Conservation (phyloP, 495 filamentous ascomycete species). For the Wilcoxina mikolae region DNA sequence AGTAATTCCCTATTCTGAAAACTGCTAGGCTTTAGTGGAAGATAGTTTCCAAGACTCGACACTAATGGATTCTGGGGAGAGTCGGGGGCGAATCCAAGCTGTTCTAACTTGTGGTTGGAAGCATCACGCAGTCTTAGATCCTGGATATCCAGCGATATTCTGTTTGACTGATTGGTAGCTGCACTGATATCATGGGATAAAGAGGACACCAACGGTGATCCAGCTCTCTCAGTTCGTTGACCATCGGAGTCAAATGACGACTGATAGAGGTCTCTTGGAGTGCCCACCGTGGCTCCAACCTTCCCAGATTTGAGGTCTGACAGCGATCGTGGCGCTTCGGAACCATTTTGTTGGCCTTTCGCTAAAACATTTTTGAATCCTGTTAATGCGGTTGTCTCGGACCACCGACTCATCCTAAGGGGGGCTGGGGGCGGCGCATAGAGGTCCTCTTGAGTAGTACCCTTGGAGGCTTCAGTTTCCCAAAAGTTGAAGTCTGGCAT, state of each 20-base stretch:
- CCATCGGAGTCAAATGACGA: conserved; percentile 17
- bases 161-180: conserved; percentile 26
- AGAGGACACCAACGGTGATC: conserved; percentile 21
- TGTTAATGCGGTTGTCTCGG: conserved; percentile 80
- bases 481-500: no score
- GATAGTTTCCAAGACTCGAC: conserved; percentile 24
- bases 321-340: conserved; percentile 22
- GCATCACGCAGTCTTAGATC: conserved; percentile 26
- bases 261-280: neutral
- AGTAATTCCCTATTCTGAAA: conserved; percentile 26
- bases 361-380: conserved; percentile 28
- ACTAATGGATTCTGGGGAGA: conserved; percentile 23
- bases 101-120: conserved; percentile 26
- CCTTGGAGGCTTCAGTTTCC: no score
- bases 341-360: conserved; percentile 19
- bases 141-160: conserved; percentile 26
- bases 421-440: no score
- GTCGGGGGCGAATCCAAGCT: conserved; percentile 15
- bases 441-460: no score
- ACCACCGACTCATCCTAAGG: conserved; percentile 97
- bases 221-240: conserved; percentile 13
- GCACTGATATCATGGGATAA: conserved; percentile 28
- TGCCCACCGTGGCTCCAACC: conserved; percentile 6
- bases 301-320: conserved; percentile 28
- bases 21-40: conserved; percentile 25